phyloP scores from a whole-genome alignment of 2,329 filamentous ascomycete genomes.

The Diaporthe sp. region DNA sequence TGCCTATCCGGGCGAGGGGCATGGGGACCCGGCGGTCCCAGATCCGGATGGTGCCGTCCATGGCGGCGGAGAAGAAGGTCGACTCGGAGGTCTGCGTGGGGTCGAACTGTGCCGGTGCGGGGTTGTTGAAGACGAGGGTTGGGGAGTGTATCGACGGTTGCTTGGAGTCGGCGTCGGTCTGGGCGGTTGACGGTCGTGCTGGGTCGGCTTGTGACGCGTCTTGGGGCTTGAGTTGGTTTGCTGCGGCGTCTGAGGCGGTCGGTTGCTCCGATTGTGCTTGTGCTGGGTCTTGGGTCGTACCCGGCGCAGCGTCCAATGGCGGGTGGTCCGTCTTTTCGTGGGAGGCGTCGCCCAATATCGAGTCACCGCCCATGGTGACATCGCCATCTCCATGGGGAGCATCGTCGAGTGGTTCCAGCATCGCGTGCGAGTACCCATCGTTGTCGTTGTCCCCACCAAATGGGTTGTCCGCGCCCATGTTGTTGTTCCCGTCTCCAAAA shows the following conservation, averaged over 20 bases:
- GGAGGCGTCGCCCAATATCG: conserved; percentile 45
- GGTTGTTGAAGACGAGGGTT: conserved; percentile 49
- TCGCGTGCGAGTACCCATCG: conserved; percentile 66
- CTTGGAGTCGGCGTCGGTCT: conserved; percentile 31
- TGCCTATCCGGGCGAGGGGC: conserved; percentile 82
- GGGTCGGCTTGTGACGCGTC: conserved; percentile 31
- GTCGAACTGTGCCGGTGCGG: conserved; percentile 57
- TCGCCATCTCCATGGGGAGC: conserved; percentile 53
- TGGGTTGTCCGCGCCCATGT: conserved; percentile 53
- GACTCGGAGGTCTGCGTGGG: conserved; percentile 73
- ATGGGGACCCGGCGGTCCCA: conserved; percentile 87
- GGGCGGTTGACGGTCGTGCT: conserved; percentile 27
- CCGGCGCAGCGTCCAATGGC: conserved; percentile 31
- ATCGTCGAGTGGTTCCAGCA: conserved; percentile 60
- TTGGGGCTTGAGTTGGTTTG: conserved; percentile 24
- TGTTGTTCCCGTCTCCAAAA: conserved; percentile 78
- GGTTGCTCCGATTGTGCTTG: neutral
- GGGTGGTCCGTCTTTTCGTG: neutral
- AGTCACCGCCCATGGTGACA: conserved; percentile 48
- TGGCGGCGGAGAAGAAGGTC: conserved; percentile 88
- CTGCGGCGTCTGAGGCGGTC: neutral
- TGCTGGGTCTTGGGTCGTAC: conserved; percentile 24
- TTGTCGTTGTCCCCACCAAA: conserved; percentile 88
- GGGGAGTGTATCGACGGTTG: conserved; percentile 41
- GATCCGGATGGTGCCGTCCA: conserved; percentile 88